Evolutionary conservation across 2,329 filamentous ascomycete species (phyloP).

Genomic region (Graphium sp.): DNA sequence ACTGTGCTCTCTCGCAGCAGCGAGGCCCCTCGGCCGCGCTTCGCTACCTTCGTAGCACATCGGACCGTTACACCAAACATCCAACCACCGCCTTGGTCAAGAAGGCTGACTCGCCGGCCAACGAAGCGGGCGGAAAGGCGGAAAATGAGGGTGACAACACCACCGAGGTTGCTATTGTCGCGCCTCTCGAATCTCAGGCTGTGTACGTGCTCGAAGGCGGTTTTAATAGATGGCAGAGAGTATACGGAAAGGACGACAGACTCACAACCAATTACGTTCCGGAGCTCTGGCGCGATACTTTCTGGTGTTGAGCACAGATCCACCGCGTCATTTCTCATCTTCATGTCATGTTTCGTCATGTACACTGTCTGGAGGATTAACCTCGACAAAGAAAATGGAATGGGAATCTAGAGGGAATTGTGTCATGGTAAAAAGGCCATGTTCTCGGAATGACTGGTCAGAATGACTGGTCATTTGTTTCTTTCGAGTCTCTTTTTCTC

Average conservation of each 20-base stretch:
- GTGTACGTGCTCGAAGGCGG: slow-evolving; percentile 72
- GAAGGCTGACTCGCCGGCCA: slow-evolving; percentile 3
- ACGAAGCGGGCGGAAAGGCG: slow-evolving; percentile 9
- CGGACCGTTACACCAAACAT: slow-evolving; percentile 4
- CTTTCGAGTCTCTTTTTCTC: too few relatives aligned
- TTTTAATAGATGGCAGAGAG: slow-evolving; percentile 80
- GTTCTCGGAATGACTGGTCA: too few relatives aligned
- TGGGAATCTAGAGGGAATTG: too few relatives aligned
- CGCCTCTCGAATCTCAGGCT: slow-evolving; percentile 35
- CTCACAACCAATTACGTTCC: slow-evolving; percentile 74
- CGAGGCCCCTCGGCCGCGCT: slow-evolving; percentile 74
- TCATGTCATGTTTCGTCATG: too few relatives aligned
- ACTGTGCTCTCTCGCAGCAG: slow-evolving; percentile 85
- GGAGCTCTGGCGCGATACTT: slow-evolving; percentile 51
- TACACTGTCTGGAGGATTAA: too few relatives aligned
- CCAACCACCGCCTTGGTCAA: neutral
- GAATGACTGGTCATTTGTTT: too few relatives aligned
- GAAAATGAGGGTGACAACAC: slow-evolving; percentile 9
- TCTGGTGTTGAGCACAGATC: slow-evolving; percentile 2
- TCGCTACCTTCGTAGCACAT: slow-evolving; percentile 53
- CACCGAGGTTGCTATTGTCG: slow-evolving; percentile 2
- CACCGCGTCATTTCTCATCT: too few relatives aligned
- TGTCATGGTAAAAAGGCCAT: too few relatives aligned
- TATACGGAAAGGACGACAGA: slow-evolving; percentile 57
- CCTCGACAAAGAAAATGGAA: too few relatives aligned